Base-by-base conservation (phyloP, 257 asterid species). In the Solanum bulbocastanum region DNA sequence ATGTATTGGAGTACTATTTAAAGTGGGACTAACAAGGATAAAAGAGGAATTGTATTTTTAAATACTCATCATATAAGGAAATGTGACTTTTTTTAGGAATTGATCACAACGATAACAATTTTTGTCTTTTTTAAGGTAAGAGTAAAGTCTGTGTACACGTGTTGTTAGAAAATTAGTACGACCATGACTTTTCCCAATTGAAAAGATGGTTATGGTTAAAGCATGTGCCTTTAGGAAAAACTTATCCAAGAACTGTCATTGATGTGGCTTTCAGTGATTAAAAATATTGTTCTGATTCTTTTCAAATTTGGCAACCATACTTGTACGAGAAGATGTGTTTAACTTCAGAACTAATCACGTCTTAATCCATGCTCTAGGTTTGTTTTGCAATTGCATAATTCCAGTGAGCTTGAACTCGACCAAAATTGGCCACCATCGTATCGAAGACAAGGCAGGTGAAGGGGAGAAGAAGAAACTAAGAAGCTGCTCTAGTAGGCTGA, bases 321-420 rank as follows among this genome's bases (percentile, higher is more conserved):
- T n/a, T 40, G 4, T 14, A 79, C 18, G 85, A 76, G 83, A n/a
- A 25, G 65, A 49, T 83, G 44, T 9, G 75, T 23, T 74, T 81
- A 33, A 1, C 27, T 23, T 5, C 83, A 32, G 65, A 79, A 79
- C 35, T 27, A 44, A 25, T 79, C 15, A 35, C 15, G 39, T 44
- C 39, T 79, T 44, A 25, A 79, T 44, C 30, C 10, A 60, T 30
- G 33, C 1, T 87, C 30, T 81, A 96, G 98, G 98, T 87, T 83
- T 91, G 36, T 84, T 94, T 35, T 95, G 99, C 92, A 91, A 93
- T 56, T 96, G 99, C 88, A 92, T 96, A 6, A 92, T 96, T 84
- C 98, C 98, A 2, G 94, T 81, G 86, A 95, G 87, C 90, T 89
- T 94, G 88, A 95, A 93, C 89, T 86, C 95, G 4, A 91, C 93